Evolutionary conservation across 2,329 filamentous ascomycete species (phyloP), one percentile per base, ranked within the genome.

Genomic region (Colletotrichum zoysiae): DNA sequence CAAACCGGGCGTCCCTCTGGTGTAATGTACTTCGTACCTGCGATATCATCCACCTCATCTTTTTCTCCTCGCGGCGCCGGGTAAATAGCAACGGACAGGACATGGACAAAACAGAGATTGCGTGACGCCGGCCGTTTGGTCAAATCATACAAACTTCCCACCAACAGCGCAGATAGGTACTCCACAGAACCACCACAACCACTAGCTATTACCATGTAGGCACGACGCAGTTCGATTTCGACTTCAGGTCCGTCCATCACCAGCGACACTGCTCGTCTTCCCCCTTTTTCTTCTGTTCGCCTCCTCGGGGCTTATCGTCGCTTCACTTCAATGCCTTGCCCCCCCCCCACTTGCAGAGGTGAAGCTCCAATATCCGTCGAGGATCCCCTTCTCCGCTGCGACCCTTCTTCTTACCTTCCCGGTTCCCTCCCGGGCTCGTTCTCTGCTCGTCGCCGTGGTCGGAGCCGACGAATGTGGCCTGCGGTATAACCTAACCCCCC

Each of bases 301-400:
- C 68, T 67, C 63, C 30, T 30, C n/a, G 30, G 12, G n/a, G 5
- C 23, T 51, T 33, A 53, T 62, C 33, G n/a, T 40, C 46, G 9
- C 35, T 62, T 30, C 33, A 26, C 35, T 35, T 50, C 14, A n/a
- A n/a, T 48, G 18, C 26, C 51, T 18, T 42, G 42, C 42, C 48
- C 40, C 50, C 63, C 35, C 42, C 38, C 35, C 50, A 57, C 65
- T 46, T 58, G 61, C 55, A 14, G 46, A 67, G 48, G 46, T 40
- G 30, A 63, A 68, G 66, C 68, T 51, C 64, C 65, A 70, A 70
- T 70, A 44, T 70, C 68, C 57, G 64, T 61, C 30, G 68, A 70
- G 68, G 64, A 38, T 51, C 30, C 50, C 64, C 42, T 44, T 50
- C 61, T 44, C 57, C 64, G 63, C 57, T 67, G 57, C 57, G 68